Evolutionary conservation across 495 filamentous ascomycete genomes (phyloP).

Genomic region (Hypoxylon cercidicola): DNA sequence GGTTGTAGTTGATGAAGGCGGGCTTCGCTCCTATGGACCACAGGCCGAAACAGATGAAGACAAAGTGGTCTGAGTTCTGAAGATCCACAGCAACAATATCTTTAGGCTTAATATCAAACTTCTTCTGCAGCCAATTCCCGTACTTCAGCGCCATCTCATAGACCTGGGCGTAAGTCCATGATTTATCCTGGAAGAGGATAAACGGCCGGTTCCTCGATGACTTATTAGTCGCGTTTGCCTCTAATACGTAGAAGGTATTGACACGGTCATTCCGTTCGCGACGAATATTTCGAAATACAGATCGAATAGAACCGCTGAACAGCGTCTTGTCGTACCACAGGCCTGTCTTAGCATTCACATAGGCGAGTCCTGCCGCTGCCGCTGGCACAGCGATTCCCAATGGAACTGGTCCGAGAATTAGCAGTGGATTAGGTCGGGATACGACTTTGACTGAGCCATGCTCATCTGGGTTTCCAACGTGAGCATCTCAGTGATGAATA

Average conservation of each 20-base stretch:
- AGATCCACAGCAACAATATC: constrained; percentile 92
- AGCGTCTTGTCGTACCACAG: constrained; percentile 73
- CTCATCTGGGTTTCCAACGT: not conserved
- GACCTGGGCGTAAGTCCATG: constrained; percentile 83
- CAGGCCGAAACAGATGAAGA: constrained; percentile 85
- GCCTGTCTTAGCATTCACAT: constrained; percentile 79
- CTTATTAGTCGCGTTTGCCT: constrained; percentile 69
- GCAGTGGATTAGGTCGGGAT: not conserved
- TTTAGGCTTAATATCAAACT: constrained; percentile 72
- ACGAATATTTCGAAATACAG: constrained; percentile 52
- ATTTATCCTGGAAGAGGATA: constrained; percentile 77
- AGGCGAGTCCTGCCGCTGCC: constrained; percentile 75
- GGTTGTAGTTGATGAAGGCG: constrained; percentile 96
- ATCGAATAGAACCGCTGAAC: constrained; percentile 60
- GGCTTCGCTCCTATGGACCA: constrained; percentile 91
- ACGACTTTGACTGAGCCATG: constrained; percentile 6
- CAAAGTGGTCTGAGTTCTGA: constrained; percentile 82
- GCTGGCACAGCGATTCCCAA: constrained; percentile 70
- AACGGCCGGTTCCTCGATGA: constrained; percentile 67
- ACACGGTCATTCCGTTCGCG: constrained; percentile 66
- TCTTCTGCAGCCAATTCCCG: constrained; percentile 81
- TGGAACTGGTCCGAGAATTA: constrained; percentile 46
- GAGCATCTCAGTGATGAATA: not conserved
- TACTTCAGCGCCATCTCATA: constrained; percentile 82
- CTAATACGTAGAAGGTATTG: constrained; percentile 84